phyloP scores from a whole-genome alignment of 2,329 filamentous ascomycete genomes.

The Fusarium sp. region DNA sequence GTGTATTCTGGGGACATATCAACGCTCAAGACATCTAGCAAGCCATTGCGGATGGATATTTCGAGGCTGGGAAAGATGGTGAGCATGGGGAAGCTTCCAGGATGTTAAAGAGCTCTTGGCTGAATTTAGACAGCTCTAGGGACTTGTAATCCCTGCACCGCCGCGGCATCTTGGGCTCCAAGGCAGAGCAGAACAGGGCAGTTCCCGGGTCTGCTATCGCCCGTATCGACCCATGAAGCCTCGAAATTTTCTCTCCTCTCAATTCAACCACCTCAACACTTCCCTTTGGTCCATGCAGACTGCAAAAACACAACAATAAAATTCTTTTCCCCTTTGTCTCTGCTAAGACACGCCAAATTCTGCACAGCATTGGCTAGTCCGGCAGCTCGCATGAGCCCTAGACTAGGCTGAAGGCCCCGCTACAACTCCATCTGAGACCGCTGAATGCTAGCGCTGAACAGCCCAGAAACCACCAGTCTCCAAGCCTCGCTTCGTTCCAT shows the following conservation, averaged over 20 bases:
- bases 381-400: slow-evolving; percentile 47
- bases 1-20: slow-evolving; percentile 24
- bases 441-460: slow-evolving; percentile 38
- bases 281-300: slow-evolving; percentile 24
- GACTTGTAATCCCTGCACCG: slow-evolving; percentile 31
- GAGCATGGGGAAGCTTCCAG: slow-evolving; percentile 25
- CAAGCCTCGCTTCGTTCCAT: slow-evolving; percentile 29
- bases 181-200: slow-evolving; percentile 20
- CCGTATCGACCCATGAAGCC: slow-evolving; percentile 31
- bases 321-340: slow-evolving; percentile 12
- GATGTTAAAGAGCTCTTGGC: slow-evolving; percentile 19
- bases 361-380: slow-evolving; percentile 61
- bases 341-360: slow-evolving; percentile 26
- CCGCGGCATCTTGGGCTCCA: slow-evolving; percentile 20
- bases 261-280: slow-evolving; percentile 28
- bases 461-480: slow-evolving; percentile 12
- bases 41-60: neutral
- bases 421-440: slow-evolving; percentile 33
- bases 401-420: slow-evolving; percentile 41
- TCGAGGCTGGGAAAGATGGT: slow-evolving; percentile 37
- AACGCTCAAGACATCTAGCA: slow-evolving; percentile 1
- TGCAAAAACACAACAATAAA: slow-evolving; percentile 26
- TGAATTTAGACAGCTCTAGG: slow-evolving; percentile 28
- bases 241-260: slow-evolving; percentile 13
- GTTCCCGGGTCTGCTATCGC: slow-evolving; percentile 23